A percentile compares a stretch with the other conserved stretches of the same genome.
These are phyloP conservation scores for Arthrobotrys megalospora DNA, from an alignment of 2,329 filamentous ascomycete species.

Conservation along the genomic window DNA sequence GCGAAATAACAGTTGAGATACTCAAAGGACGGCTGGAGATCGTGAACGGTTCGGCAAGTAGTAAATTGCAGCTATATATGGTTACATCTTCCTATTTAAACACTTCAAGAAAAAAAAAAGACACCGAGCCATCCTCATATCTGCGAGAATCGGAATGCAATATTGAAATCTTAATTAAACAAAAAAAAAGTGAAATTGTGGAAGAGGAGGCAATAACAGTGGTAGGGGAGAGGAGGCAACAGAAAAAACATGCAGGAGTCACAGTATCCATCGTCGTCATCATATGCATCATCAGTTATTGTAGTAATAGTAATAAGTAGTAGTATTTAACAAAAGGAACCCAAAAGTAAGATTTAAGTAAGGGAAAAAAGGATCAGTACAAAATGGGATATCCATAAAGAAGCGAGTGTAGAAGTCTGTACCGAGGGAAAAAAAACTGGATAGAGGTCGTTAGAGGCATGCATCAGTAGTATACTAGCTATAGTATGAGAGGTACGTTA, in stretches of 20 bases:
- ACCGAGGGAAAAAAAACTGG: background rate
- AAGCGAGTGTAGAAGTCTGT: conserved; percentile 5
- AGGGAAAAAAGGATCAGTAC: background rate
- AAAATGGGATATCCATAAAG: background rate
- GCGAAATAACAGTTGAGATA: too few relatives aligned
- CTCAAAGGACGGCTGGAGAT: too few relatives aligned
- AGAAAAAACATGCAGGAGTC: background rate
- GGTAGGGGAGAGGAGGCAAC: too few relatives aligned
- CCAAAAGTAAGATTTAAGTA: background rate
- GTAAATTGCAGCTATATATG: background rate
- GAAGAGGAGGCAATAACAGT: too few relatives aligned
- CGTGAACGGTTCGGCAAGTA: too few relatives aligned
- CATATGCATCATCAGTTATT: background rate
- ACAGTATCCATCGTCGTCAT: background rate
- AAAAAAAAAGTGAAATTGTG: background rate
- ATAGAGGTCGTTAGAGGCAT: conserved; percentile 3
- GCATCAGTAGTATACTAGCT: conserved; percentile 12
- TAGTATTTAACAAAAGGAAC: conserved; percentile 4
- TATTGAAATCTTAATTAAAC: background rate
- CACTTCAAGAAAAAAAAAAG: conserved; percentile 5
- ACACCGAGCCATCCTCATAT: background rate
- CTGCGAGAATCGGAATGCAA: background rate
- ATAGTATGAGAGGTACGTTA: conserved; percentile 22
- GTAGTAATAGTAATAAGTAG: background rate
- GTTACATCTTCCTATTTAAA: conserved; percentile 21